Conservation (phyloP, 1,284 basidiomycete genomes). For the Melampsora abietis-canadensis region DNA sequence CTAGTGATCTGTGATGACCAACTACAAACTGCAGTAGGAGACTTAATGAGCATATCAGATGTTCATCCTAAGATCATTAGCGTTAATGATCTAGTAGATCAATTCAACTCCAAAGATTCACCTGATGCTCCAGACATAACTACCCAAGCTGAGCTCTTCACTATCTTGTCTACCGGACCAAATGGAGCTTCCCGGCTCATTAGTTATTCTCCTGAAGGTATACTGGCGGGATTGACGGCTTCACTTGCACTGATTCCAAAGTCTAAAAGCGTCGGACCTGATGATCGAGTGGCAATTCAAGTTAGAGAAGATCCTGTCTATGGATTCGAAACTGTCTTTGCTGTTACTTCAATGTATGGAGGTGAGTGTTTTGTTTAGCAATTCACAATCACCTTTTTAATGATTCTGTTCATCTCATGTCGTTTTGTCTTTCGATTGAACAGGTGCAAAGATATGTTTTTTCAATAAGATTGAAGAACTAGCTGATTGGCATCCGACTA, state of each 20-base stretch:
- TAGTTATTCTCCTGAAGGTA: not conserved
- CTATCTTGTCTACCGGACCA: not conserved
- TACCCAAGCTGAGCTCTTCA: not conserved
- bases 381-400: not conserved
- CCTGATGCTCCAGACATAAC: not conserved
- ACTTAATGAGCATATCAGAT: not conserved
- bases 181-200: not conserved
- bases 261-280: not conserved
- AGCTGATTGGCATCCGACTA: conserved; percentile 29
- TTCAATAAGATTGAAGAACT: conserved; percentile 24
- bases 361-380: conserved; percentile 10
- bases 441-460: conserved; percentile 26
- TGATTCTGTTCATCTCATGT: not conserved
- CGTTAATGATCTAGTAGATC: not conserved
- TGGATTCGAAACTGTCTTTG: conserved; percentile 7
- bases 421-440: not conserved
- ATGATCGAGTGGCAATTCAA: conserved; percentile 19
- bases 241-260: conserved; percentile 17
- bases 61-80: conserved; percentile 8
- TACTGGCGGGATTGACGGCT: conserved; percentile 38
- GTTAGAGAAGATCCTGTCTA: not conserved
- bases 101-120: not conserved
- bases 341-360: conserved; percentile 16
- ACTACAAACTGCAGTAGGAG: not conserved
- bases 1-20: conserved; percentile 18